These are phyloP conservation scores for Oryza nivara DNA, from an alignment of 176 grass and related monocot genomes.

Conservation along the genomic window DNA sequence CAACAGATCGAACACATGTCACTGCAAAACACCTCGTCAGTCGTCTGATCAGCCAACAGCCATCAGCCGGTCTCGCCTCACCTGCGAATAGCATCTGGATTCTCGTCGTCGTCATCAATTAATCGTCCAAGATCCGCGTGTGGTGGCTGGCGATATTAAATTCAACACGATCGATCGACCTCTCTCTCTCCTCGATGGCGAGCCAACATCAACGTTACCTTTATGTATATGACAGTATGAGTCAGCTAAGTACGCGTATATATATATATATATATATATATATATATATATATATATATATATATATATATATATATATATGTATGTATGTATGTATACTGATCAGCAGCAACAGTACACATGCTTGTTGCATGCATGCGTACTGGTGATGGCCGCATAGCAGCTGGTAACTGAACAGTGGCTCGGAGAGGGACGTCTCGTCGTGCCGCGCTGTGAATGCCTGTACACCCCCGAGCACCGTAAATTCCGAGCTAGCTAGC, in stretches of 20 bases:
- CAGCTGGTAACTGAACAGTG: background rate
- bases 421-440: slow-evolving; percentile 25
- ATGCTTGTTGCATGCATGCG: background rate
- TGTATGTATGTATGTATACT: background rate
- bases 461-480: background rate
- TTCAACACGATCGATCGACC: background rate
- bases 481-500: background rate
- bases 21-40: background rate
- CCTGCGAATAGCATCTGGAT: background rate
- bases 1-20: background rate
- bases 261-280: background rate
- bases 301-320: background rate
- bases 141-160: background rate
- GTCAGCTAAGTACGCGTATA: background rate
- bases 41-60: background rate
- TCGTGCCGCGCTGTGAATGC: background rate
- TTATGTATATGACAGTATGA: background rate
- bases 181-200: too few relatives aligned
- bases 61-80: background rate
- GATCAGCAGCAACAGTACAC: background rate
- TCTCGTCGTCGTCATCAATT: background rate
- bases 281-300: background rate
- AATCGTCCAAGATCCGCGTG: background rate
- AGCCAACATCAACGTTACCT: background rate
- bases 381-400: background rate